phyloP scores from a whole-genome alignment of 1,139 yeast genomes.

The Pichia sp. region DNA sequence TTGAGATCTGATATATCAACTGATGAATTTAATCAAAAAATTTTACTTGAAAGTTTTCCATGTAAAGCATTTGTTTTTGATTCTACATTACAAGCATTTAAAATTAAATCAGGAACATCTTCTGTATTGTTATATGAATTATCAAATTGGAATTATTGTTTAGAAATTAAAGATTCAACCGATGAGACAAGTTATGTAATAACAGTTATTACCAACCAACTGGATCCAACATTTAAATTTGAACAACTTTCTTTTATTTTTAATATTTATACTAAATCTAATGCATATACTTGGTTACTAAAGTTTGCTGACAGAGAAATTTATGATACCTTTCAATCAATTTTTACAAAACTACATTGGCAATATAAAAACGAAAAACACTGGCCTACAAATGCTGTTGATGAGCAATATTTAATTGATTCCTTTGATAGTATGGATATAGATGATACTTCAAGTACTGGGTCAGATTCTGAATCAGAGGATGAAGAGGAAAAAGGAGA shows the following conservation, averaged over 20 bases:
- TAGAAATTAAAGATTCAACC: conserved; percentile 35
- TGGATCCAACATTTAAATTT: conserved; percentile 63
- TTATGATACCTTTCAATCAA: conserved; percentile 47
- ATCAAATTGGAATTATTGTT: conserved; percentile 48
- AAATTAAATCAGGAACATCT: conserved; percentile 35
- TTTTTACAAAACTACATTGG: conserved; percentile 52
- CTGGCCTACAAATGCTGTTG: conserved; percentile 38
- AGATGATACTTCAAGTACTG: conserved; percentile 28
- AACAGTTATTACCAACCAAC: conserved; percentile 39
- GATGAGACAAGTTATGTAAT: conserved; percentile 34
- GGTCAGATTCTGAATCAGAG: conserved; percentile 21
- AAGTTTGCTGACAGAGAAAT: conserved; percentile 41
- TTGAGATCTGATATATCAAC: conserved; percentile 18
- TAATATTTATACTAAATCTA: conserved; percentile 42
- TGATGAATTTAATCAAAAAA: conserved; percentile 1
- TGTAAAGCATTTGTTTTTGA: conserved; percentile 40
- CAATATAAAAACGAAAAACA: conserved; percentile 48
- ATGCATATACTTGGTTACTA: conserved; percentile 56
- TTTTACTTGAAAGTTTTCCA: conserved; percentile 14
- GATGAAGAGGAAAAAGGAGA: conserved; percentile 20
- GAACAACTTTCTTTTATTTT: conserved; percentile 58
- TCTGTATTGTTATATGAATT: conserved; percentile 39
- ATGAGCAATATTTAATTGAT: conserved; percentile 45
- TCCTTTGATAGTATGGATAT: conserved; percentile 37
- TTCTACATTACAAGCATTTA: conserved; percentile 45